Evolutionary conservation across 2,329 filamentous ascomycete genomes (phyloP), one percentile per base, ranked within the genome.

Genomic region (Hawksworthiomyces lignivorus): DNA sequence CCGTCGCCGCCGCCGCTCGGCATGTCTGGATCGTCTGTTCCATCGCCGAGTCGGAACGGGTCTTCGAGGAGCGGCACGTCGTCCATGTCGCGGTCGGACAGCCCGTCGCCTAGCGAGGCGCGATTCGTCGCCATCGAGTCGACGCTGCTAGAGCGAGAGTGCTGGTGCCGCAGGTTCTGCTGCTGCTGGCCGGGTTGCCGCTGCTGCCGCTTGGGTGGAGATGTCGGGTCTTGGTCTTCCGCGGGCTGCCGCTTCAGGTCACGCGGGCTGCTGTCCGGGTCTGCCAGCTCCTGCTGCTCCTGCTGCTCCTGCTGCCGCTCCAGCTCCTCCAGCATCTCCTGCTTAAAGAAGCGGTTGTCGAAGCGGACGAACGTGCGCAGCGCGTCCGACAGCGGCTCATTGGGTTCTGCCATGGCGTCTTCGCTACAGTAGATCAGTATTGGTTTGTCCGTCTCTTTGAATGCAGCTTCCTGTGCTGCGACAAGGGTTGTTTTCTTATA

Each of bases 71-170:
- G 21, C 8, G 43, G 47, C 17, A 44, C 45, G n/a, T 52, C 44
- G 14, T 41, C 39, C 43, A 49, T 46, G 17, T 44, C 48, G 15
- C 39, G 43, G n/a, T 67, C 64, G 39, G 65, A 68, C 2, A 48
- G 15, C n/a, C n/a, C n/a, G 15, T 53, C 54, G 1, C 50, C 54
- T 4, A 64, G 41, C 1, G 68, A 70, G 0, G 66, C 67, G 4
- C 62, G 57, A 45, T 70, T 70, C 10, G 62, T 70, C 8, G 63
- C 62, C 59, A 72, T 64, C 0, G 69, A 72, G 32, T 68, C 66
- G 9, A 61, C 52, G 43, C 68, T 72, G n/a, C 61, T 61, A 1
- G 65, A 59, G n/a, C n/a, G n/a, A n/a, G n/a, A n/a, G n/a, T n/a
- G n/a, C n/a, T n/a, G n/a, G n/a, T n/a, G n/a, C n/a, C n/a, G n/a